Conservation (phyloP, 2,329 filamentous ascomycete species). For the Ophiosphaerella herpotricha region DNA sequence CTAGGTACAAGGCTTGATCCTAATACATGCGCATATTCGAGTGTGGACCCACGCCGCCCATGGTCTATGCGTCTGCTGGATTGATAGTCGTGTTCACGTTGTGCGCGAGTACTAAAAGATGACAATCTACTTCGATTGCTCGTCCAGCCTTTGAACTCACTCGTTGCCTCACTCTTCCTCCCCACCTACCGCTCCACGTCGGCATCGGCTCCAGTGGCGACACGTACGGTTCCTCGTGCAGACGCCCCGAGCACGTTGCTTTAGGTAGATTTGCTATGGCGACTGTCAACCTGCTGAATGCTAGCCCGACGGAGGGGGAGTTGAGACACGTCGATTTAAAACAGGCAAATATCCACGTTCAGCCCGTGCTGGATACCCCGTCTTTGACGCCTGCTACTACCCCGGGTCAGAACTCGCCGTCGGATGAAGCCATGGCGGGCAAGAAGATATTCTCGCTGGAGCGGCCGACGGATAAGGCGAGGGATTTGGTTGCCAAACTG, state of each 20-base stretch:
- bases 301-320: constrained; percentile 31
- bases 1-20: constrained; percentile 44
- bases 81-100: constrained; percentile 22
- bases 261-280: constrained; percentile 34
- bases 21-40: constrained; percentile 46
- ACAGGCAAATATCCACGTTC: constrained; percentile 35
- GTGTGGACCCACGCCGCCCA: constrained; percentile 27
- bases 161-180: constrained; percentile 9
- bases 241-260: constrained; percentile 28
- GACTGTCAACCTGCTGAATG: constrained; percentile 34
- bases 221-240: constrained; percentile 33
- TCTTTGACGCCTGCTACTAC: constrained; percentile 35
- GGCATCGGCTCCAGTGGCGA: constrained; percentile 23
- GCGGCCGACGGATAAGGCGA: constrained; percentile 40
- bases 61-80: constrained; percentile 35
- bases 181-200: neutral
- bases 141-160: constrained; percentile 17
- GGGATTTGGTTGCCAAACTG: constrained; percentile 41
- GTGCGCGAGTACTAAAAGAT: constrained; percentile 43
- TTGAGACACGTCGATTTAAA: constrained; percentile 38
- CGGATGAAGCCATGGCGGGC: constrained; percentile 36
- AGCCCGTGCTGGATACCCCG: constrained; percentile 33
- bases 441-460: constrained; percentile 40
- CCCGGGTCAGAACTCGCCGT: constrained; percentile 30
- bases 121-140: constrained; percentile 37